phyloP scores from a whole-genome alignment of 805 yeast species.

The Candida glaebosa region DNA sequence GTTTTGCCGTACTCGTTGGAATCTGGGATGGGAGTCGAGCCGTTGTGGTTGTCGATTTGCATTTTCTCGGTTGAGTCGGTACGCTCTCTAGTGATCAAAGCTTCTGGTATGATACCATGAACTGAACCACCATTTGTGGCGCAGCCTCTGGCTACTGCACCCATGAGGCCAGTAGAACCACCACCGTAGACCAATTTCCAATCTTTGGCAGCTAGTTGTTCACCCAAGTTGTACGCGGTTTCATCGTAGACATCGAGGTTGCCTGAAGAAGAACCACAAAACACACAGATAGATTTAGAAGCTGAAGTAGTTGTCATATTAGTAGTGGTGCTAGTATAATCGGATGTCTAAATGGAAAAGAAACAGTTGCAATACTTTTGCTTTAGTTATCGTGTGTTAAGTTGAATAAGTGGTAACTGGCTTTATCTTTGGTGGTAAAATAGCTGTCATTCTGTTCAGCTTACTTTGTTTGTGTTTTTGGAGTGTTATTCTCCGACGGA shows the following conservation, averaged over 20 bases:
- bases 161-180: slow-evolving; percentile 84
- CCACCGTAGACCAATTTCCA: slow-evolving; percentile 90
- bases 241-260: slow-evolving; percentile 45
- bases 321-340: background rate
- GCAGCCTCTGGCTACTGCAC: slow-evolving; percentile 64
- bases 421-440: too few relatives aligned
- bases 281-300: slow-evolving; percentile 65
- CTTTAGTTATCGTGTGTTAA: too few relatives aligned
- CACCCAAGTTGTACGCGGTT: slow-evolving; percentile 60
- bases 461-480: too few relatives aligned
- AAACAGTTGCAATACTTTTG: too few relatives aligned
- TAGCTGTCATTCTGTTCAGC: too few relatives aligned
- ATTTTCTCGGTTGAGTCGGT: slow-evolving; percentile 44
- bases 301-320: slow-evolving; percentile 12
- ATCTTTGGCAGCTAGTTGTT: slow-evolving; percentile 48
- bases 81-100: slow-evolving; percentile 71
- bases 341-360: too few relatives aligned
- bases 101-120: slow-evolving; percentile 85
- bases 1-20: slow-evolving; percentile 66
- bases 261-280: slow-evolving; percentile 84
- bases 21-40: slow-evolving; percentile 62
- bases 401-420: too few relatives aligned
- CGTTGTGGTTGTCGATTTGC: slow-evolving; percentile 60
- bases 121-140: slow-evolving; percentile 62
- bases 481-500: background rate